Evolutionary conservation across 2,329 filamentous ascomycete genomes (phyloP).

Genomic region (Gyromitra esculenta): DNA sequence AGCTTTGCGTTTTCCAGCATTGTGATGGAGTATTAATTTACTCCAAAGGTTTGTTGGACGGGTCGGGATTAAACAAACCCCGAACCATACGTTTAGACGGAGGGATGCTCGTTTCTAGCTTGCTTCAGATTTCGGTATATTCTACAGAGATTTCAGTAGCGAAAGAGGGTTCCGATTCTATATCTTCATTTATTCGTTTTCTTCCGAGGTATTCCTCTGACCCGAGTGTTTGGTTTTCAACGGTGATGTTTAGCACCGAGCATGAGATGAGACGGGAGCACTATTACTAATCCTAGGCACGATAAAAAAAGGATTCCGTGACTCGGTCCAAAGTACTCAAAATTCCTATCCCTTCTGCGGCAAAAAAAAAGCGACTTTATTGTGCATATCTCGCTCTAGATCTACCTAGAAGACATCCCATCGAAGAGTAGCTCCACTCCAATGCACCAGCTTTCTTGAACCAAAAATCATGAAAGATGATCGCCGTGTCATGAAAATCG

Average conservation of each 20-base stretch:
- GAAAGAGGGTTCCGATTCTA: background rate
- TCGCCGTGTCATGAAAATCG: conserved; percentile 19
- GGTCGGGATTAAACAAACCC: conserved; percentile 29
- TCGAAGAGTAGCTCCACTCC: background rate
- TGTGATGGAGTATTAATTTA: conserved; percentile 1
- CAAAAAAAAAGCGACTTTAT: background rate
- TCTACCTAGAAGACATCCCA: background rate
- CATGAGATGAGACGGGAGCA: conserved; percentile 23
- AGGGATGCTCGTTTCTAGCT: background rate
- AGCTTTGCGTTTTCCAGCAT: background rate
- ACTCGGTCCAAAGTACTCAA: background rate
- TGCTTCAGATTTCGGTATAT: conserved; percentile 11
- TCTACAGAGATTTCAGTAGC: background rate
- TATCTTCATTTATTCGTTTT: background rate
- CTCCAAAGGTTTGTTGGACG: background rate
- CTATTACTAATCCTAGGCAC: conserved; percentile 1
- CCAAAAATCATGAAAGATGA: conserved; percentile 6
- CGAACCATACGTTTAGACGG: background rate
- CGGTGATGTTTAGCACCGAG: background rate
- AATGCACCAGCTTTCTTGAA: background rate
- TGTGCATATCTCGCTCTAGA: background rate
- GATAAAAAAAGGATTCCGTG: background rate
- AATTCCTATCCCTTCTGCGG: background rate
- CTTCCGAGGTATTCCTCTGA: background rate
- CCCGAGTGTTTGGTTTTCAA: conserved; percentile 2